These are phyloP conservation scores for Chlorella sorokiniana DNA, from an alignment of 139 green algal species.

Conservation along the genomic window DNA sequence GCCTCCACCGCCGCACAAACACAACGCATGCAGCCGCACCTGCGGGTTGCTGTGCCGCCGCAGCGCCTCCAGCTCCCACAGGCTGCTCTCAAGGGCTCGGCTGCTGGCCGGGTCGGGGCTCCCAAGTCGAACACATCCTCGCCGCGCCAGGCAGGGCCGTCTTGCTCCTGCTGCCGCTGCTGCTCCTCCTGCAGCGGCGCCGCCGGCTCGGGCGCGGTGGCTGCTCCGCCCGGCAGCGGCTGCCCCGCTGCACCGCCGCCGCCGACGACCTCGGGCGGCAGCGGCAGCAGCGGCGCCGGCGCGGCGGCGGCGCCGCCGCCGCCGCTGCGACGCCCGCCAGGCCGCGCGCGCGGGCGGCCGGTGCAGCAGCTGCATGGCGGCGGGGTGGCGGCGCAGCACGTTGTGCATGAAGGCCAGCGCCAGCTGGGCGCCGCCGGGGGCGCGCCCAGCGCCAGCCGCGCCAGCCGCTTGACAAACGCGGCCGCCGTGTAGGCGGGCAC, in stretches of 20 bases:
- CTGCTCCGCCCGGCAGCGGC: not conserved
- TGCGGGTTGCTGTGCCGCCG: conserved; percentile 83
- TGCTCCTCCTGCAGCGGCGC: not conserved
- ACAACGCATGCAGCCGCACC: conserved; percentile 50
- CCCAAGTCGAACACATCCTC: conserved; percentile 63
- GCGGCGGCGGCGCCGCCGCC: not conserved
- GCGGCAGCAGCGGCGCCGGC: not conserved
- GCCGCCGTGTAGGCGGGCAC: conserved; percentile 95
- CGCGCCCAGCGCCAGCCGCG: conserved; percentile 65
- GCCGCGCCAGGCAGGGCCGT: conserved; percentile 11
- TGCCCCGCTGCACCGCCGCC: not conserved
- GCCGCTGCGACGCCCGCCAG: conserved; percentile 9
- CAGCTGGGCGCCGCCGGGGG: conserved; percentile 67
- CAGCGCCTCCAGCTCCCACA: conserved; percentile 94
- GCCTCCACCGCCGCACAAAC: not conserved
- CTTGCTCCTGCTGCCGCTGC: not conserved
- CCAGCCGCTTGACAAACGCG: conserved; percentile 93
- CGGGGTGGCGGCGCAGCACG: conserved; percentile 89
- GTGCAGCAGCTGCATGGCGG: conserved; percentile 86
- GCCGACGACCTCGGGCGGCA: not conserved
- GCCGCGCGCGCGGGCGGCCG: conserved; percentile 40
- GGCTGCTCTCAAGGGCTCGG: conserved; percentile 84
- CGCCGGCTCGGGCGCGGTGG: not conserved
- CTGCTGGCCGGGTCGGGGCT: conserved; percentile 74
- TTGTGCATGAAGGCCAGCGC: conserved; percentile 95